These are phyloP conservation scores for Thelephora aurantiotincta DNA, from an alignment of 768 basidiomycete species.

Conservation along the genomic window DNA sequence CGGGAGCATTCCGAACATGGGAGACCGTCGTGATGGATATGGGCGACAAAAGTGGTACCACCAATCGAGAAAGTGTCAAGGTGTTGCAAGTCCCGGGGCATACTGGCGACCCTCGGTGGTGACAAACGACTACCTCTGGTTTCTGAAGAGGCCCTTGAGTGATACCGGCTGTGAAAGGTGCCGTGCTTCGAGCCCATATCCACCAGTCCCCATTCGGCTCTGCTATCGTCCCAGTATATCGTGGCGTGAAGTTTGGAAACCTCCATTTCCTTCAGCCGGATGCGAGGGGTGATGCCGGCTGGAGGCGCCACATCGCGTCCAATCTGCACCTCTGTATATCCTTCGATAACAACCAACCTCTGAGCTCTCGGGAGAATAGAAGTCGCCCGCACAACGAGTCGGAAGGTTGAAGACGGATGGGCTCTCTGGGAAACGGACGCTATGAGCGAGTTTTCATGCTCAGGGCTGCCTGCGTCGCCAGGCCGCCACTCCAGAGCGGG, in stretches of 20 bases:
- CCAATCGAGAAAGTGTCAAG: slow-evolving; percentile 55
- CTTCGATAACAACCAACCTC: slow-evolving; percentile 47
- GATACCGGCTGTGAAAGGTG: slow-evolving; percentile 36
- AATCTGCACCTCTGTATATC: slow-evolving; percentile 52
- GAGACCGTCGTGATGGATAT: slow-evolving; percentile 47
- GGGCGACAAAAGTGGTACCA: slow-evolving; percentile 53
- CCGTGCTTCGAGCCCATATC: slow-evolving; percentile 85
- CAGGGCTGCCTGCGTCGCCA: slow-evolving; percentile 12
- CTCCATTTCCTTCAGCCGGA: slow-evolving; percentile 73
- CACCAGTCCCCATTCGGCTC: slow-evolving; percentile 55
- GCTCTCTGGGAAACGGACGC: not conserved
- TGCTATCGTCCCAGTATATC: slow-evolving; percentile 49
- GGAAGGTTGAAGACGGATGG: slow-evolving; percentile 13
- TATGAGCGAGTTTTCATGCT: not conserved
- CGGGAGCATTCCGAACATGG: slow-evolving; percentile 52
- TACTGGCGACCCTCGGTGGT: slow-evolving; percentile 48
- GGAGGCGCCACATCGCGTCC: slow-evolving; percentile 50
- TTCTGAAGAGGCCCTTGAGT: not conserved
- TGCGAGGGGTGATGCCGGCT: slow-evolving; percentile 39
- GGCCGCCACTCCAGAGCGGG: slow-evolving; percentile 50
- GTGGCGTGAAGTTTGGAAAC: slow-evolving; percentile 76
- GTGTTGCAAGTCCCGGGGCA: slow-evolving; percentile 49
- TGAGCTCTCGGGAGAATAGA: slow-evolving; percentile 35
- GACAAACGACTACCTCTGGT: slow-evolving; percentile 39
- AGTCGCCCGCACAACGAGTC: slow-evolving; percentile 23